These are phyloP conservation scores for Trichoderma harzianum DNA, from an alignment of 2,329 filamentous ascomycete genomes.

Conservation along the genomic window DNA sequence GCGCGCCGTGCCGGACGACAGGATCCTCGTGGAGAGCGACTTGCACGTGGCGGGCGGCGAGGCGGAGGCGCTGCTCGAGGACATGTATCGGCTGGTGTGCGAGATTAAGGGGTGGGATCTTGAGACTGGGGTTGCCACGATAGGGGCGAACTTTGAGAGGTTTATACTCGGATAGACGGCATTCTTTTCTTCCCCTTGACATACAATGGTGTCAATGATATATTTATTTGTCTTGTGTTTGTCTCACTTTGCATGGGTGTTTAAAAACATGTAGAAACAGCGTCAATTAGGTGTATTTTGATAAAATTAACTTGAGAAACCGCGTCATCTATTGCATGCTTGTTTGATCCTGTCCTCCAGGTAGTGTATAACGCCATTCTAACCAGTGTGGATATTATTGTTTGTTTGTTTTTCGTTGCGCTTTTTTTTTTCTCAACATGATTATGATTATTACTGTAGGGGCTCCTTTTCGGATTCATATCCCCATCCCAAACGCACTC, in stretches of 20 bases:
- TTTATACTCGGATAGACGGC: slow-evolving; percentile 63
- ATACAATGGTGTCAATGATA: neutral
- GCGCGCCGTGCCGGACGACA: slow-evolving; percentile 69
- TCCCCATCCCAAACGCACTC: neutral
- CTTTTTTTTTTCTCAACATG: neutral
- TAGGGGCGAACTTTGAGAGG: slow-evolving; percentile 71
- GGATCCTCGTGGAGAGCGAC: slow-evolving; percentile 86
- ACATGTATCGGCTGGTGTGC: slow-evolving; percentile 74
- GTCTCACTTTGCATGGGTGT: neutral
- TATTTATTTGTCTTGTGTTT: neutral
- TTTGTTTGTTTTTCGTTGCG: neutral
- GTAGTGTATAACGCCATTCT: neutral
- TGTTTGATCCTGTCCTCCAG: neutral
- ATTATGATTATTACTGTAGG: neutral
- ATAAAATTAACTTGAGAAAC: neutral
- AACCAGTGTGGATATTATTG: neutral
- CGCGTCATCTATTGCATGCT: neutral
- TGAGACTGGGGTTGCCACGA: slow-evolving; percentile 62
- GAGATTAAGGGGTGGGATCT: slow-evolving; percentile 73
- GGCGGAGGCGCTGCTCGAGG: slow-evolving; percentile 76
- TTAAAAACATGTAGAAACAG: too few relatives aligned
- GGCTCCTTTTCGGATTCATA: neutral
- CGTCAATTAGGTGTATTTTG: neutral
- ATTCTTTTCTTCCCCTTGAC: neutral
- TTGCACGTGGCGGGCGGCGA: slow-evolving; percentile 73